Evolutionary conservation across 352 stramenopile species (phyloP).

Genomic region (Phytopythium cucurbitacearum): DNA sequence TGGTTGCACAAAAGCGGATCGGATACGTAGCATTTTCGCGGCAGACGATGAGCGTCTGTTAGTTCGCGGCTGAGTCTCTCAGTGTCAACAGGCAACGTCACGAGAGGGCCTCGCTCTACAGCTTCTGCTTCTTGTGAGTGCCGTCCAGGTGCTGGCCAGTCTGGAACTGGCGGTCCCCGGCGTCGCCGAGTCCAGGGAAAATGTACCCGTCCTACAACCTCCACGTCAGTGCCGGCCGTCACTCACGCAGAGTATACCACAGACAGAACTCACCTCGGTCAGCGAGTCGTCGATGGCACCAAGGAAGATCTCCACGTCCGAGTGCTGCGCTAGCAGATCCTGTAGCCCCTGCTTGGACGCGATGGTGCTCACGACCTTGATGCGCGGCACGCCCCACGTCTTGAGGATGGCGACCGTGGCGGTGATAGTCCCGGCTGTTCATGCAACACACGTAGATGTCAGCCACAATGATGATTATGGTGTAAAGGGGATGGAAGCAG

Average conservation of each 20-base stretch:
- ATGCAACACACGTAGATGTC: not conserved
- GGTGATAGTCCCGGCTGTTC: slow-evolving; percentile 87
- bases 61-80: too few relatives aligned
- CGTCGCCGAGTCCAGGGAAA: slow-evolving; percentile 75
- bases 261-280: slow-evolving; percentile 44
- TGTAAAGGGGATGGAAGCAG: too few relatives aligned
- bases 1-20: too few relatives aligned
- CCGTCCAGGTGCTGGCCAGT: slow-evolving; percentile 52
- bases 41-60: slow-evolving; percentile 1
- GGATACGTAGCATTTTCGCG: not conserved
- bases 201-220: slow-evolving; percentile 66
- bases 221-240: not conserved
- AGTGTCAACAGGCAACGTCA: slow-evolving; percentile 1
- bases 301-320: slow-evolving; percentile 74
- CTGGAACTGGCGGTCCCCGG: slow-evolving; percentile 81
- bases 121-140: slow-evolving; percentile 54
- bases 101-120: slow-evolving; percentile 16
- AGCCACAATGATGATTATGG: not conserved
- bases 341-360: slow-evolving; percentile 88
- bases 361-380: slow-evolving; percentile 93
- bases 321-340: slow-evolving; percentile 73
- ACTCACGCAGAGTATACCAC: not conserved
- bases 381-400: slow-evolving; percentile 91
- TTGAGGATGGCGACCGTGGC: slow-evolving; percentile 95
- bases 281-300: slow-evolving; percentile 72